phyloP scores from a whole-genome alignment of 495 filamentous ascomycete genomes.

The Penicillium nucicola region DNA sequence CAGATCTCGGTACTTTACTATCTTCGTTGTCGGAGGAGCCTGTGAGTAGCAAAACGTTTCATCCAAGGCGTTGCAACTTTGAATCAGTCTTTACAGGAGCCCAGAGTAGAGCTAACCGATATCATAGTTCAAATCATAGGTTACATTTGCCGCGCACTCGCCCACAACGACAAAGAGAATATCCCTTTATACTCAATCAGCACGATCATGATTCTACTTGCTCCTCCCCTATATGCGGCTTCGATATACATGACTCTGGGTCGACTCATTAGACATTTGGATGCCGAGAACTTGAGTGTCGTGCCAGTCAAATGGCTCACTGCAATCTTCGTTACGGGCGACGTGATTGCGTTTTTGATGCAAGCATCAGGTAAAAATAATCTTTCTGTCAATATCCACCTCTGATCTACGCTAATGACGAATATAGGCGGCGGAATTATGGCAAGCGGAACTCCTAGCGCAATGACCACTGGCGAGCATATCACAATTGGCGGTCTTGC shows the following conservation, averaged over 20 bases:
- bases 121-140: conserved; percentile 50
- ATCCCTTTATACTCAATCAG: conserved; percentile 24
- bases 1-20: conserved; percentile 60
- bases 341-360: conserved; percentile 26
- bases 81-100: too few species aligned
- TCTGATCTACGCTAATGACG: background rate
- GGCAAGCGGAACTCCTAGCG: conserved; percentile 5
- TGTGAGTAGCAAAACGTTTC: too few species aligned
- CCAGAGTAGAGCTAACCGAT: background rate
- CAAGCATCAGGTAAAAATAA: conserved; percentile 18
- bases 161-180: conserved; percentile 9
- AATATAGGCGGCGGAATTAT: conserved; percentile 15
- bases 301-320: conserved; percentile 18
- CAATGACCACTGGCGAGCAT: conserved; percentile 26
- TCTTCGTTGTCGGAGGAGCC: conserved; percentile 53
- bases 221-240: conserved; percentile 48
- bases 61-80: too few species aligned
- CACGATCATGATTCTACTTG: conserved; percentile 31
- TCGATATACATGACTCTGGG: conserved; percentile 56
- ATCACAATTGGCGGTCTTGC: conserved; percentile 40
- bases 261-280: conserved; percentile 37
- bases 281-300: conserved; percentile 30
- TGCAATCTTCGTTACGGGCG: conserved; percentile 29
- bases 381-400: background rate
- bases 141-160: conserved; percentile 47